Evolutionary conservation across 257 asterid genomes (phyloP).

Genomic region (Jacaranda copaia): DNA sequence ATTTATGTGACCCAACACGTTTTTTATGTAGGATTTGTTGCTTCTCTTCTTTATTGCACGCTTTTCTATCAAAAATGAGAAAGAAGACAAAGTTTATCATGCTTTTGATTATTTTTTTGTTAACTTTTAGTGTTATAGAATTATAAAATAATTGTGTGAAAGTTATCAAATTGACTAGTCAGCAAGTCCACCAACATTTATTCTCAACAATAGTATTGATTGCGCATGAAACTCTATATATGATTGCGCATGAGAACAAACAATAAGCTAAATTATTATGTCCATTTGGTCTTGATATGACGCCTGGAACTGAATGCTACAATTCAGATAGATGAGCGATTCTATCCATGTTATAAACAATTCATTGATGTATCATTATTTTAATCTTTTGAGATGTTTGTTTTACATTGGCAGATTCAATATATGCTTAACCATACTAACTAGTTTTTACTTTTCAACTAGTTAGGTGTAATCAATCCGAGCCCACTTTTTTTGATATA

Average conservation of each 20-base stretch:
- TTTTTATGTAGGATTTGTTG: neutral
- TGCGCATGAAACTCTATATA: neutral
- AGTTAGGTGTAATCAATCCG: neutral
- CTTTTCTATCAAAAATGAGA: slow-evolving; percentile 4
- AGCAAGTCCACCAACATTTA: too few relatives aligned
- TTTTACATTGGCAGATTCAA: neutral
- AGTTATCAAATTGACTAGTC: too few relatives aligned
- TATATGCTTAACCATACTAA: neutral
- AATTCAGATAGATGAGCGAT: neutral
- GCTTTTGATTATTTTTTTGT: neutral
- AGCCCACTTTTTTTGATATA: too few relatives aligned
- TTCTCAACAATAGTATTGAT: too few relatives aligned
- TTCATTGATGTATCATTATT: neutral
- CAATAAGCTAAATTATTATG: neutral
- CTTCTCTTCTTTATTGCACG: neutral
- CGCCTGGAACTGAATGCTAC: neutral
- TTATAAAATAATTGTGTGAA: too few relatives aligned
- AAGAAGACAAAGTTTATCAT: neutral
- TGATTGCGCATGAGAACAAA: slow-evolving; percentile 22
- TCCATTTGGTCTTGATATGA: slow-evolving; percentile 3
- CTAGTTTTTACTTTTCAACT: too few relatives aligned
- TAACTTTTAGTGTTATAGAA: too few relatives aligned
- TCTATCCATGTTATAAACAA: slow-evolving; percentile 13
- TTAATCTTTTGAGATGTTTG: neutral
- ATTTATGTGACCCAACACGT: slow-evolving; percentile 29